Evolutionary conservation across 225 moss, liverwort and hornwort species (phyloP), one percentile per base, ranked within the genome.

Genomic region (Pleurozium schreberi): DNA sequence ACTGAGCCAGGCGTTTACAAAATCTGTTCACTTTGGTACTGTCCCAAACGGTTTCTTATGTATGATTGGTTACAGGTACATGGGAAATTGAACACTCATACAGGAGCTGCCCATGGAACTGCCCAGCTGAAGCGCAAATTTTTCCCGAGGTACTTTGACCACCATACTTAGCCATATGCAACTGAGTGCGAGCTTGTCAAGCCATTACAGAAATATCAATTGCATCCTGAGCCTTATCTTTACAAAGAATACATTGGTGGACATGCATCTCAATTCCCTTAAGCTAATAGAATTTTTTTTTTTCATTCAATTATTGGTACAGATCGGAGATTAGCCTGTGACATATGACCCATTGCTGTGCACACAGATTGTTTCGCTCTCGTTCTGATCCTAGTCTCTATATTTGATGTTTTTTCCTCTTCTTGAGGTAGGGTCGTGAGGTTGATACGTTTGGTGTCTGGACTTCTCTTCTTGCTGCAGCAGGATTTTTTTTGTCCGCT

Each of bases 51-150:
- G 53, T 88, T 31, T 64, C 62, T 85, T 40, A 61, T 26, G 18
- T 27, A 40, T 11, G 38, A 63, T 88, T 83, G 80, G 60, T 91
- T 71, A 53, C 94, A 97, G 95, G 90, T 98, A 31, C 98, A 98
- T 78, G 98, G 96, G 49, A 97, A 93, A 92, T 93, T 98, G 75
- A 93, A 98, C 89, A 98, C 97, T 88, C 97, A 98, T 74, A 93
- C 97, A 67, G 97, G 98, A 81, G 91, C 85, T 87, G 95, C 96
- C 16, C 89, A 93, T 88, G 98, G 93, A 75, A 90, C 89, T 71
- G 93, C 95, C 33, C 97, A 97, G 86, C 89, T 97, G 89, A 97
- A 96, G 95, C 96, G 96, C 84, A 97, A 95, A 86, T 96, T 97
- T 80, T 91, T 77, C 95, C 96, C 18, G 95, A 96, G 94, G 93